Evolutionary conservation across 306 rosid genomes (phyloP).

Genomic region (Pyrus betulifolia): DNA sequence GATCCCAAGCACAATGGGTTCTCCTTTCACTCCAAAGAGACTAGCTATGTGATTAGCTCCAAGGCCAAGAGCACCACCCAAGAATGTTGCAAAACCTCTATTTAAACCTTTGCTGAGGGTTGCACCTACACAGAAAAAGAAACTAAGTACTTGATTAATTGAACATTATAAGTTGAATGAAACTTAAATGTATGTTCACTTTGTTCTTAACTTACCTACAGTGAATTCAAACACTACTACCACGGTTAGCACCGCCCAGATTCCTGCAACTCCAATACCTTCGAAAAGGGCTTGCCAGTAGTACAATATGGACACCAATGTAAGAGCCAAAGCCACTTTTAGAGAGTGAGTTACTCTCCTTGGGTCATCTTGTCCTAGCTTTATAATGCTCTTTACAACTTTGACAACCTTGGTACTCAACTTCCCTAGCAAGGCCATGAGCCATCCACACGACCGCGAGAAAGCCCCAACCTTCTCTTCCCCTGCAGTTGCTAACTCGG

Average conservation of each 20-base stretch:
- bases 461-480: constrained; percentile 21
- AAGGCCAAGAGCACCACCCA: constrained; percentile 77
- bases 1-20: constrained; percentile 57
- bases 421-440: constrained; percentile 31
- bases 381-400: constrained; percentile 29
- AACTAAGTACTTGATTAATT: not conserved
- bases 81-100: constrained; percentile 72
- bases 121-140: constrained; percentile 48
- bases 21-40: constrained; percentile 54
- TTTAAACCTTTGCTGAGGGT: constrained; percentile 69
- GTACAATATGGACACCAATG: constrained; percentile 71
- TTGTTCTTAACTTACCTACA: constrained; percentile 46
- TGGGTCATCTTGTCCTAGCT: constrained; percentile 80
- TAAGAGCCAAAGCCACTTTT: constrained; percentile 85
- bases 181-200: not conserved
- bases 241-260: constrained; percentile 91
- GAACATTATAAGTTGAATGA: not conserved
- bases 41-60: constrained; percentile 64
- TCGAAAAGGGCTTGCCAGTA: constrained; percentile 67
- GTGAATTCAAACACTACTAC: constrained; percentile 82
- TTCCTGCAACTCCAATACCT: constrained; percentile 77
- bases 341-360: constrained; percentile 79
- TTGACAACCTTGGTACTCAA: constrained; percentile 31
- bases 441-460: not conserved
- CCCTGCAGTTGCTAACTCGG: constrained; percentile 18